Evolutionary conservation across 176 grass and related monocot species (phyloP).

Genomic region (Cenchrus purpureus): DNA sequence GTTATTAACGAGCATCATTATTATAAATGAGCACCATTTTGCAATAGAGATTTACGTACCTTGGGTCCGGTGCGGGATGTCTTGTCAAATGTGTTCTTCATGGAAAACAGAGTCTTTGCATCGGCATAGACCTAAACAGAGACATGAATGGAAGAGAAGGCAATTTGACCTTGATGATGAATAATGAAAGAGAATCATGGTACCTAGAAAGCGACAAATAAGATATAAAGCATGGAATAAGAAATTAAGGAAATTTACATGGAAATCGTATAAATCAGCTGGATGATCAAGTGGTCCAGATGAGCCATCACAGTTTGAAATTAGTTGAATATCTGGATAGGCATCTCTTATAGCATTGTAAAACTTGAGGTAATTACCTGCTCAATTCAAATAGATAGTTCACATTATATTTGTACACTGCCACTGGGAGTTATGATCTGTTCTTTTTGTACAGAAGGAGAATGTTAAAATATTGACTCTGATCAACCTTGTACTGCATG

Average conservation of each 20-base stretch:
- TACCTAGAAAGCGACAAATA: neutral
- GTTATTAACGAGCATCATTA: neutral
- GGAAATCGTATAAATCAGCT: slow-evolving; percentile 87
- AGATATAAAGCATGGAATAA: slow-evolving; percentile 6
- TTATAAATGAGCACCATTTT: neutral
- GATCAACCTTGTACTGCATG: neutral
- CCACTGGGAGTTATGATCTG: slow-evolving; percentile 10
- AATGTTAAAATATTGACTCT: neutral
- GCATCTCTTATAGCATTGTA: slow-evolving; percentile 77
- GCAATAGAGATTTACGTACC: slow-evolving; percentile 46
- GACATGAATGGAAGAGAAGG: neutral
- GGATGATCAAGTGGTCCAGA: slow-evolving; percentile 79
- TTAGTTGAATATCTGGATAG: slow-evolving; percentile 90
- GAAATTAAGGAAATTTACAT: slow-evolving; percentile 53
- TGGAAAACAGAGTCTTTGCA: slow-evolving; percentile 67
- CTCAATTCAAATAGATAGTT: slow-evolving; percentile 11
- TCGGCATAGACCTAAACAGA: slow-evolving; percentile 75
- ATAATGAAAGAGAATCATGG: slow-evolving; percentile 12
- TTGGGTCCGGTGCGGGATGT: slow-evolving; percentile 74
- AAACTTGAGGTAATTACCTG: slow-evolving; percentile 93
- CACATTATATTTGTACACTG: neutral
- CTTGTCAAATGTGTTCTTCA: slow-evolving; percentile 64
- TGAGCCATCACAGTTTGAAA: slow-evolving; percentile 89
- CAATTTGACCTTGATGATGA: neutral
- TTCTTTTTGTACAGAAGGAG: neutral